A percentile compares a stretch with the other conserved stretches of the same genome.
phyloP scores from a whole-genome alignment of 139 green algal species.

The Choricystis sp. region DNA sequence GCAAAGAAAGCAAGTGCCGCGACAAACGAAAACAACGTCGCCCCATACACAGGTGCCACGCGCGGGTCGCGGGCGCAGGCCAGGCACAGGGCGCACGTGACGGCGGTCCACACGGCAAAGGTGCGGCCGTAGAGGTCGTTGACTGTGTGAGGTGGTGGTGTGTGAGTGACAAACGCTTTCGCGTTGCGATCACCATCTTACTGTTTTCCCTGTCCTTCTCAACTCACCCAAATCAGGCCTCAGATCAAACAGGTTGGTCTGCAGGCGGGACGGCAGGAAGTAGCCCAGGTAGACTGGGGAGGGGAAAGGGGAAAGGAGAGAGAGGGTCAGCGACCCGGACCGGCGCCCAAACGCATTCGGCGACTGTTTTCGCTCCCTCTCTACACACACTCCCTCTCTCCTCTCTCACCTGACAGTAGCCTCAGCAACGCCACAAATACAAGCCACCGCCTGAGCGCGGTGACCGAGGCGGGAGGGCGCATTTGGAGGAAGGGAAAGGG shows the following conservation, averaged over 20 bases:
- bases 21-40: constrained; percentile 60
- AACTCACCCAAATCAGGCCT: constrained; percentile 38
- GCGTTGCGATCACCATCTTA: background rate
- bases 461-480: constrained; percentile 20
- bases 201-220: background rate
- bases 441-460: constrained; percentile 47
- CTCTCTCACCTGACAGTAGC: constrained; percentile 43
- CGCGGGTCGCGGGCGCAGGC: constrained; percentile 53
- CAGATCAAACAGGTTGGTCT: constrained; percentile 45
- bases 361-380: background rate
- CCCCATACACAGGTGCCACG: constrained; percentile 52
- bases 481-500: too few species aligned
- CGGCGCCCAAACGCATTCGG: background rate
- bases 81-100: constrained; percentile 63
- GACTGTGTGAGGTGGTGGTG: constrained; percentile 35
- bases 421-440: constrained; percentile 50
- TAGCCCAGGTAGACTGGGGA: constrained; percentile 57
- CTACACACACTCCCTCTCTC: background rate
- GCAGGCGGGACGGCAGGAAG: constrained; percentile 36
- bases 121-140: constrained; percentile 55
- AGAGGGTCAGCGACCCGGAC: background rate
- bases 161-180: background rate
- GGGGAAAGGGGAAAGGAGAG: background rate
- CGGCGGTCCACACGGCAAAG: constrained; percentile 66
- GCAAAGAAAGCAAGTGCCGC: constrained; percentile 56